A percentile compares a stretch with the other conserved stretches of the same genome.
phyloP scores from a whole-genome alignment of 805 yeast species.

The Candida coquimbonensis region DNA sequence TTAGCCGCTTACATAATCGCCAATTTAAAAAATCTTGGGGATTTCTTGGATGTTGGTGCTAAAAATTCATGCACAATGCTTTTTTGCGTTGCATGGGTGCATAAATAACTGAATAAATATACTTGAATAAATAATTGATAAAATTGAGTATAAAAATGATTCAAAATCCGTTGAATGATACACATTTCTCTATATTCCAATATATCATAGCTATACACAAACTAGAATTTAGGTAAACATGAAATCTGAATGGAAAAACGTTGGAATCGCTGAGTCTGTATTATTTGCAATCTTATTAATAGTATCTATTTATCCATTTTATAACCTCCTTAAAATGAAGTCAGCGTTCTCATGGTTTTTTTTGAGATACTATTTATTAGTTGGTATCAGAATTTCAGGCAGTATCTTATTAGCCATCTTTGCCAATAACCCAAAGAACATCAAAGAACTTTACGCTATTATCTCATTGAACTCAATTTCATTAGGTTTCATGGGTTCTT shows the following conservation, averaged over 20 bases:
- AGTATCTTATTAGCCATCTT: background rate
- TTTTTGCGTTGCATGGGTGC: too few relatives aligned
- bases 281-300: background rate
- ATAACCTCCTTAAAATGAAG: background rate
- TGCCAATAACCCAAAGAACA: background rate
- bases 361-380: background rate
- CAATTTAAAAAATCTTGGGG: too few relatives aligned
- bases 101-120: too few relatives aligned
- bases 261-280: background rate
- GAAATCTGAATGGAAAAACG: background rate
- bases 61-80: too few relatives aligned
- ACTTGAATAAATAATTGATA: too few relatives aligned
- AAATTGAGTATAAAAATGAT: too few relatives aligned
- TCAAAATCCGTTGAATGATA: too few relatives aligned
- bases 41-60: too few relatives aligned
- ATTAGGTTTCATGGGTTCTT: conserved; percentile 3
- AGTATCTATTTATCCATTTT: background rate
- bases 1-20: too few relatives aligned
- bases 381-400: background rate
- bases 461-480: conserved; percentile 1
- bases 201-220: too few relatives aligned
- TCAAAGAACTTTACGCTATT: background rate
- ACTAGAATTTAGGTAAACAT: background rate
- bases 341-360: conserved; percentile 2
- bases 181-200: too few relatives aligned